phyloP scores from a whole-genome alignment of 306 rosid species.

The Lathyrus aphaca region DNA sequence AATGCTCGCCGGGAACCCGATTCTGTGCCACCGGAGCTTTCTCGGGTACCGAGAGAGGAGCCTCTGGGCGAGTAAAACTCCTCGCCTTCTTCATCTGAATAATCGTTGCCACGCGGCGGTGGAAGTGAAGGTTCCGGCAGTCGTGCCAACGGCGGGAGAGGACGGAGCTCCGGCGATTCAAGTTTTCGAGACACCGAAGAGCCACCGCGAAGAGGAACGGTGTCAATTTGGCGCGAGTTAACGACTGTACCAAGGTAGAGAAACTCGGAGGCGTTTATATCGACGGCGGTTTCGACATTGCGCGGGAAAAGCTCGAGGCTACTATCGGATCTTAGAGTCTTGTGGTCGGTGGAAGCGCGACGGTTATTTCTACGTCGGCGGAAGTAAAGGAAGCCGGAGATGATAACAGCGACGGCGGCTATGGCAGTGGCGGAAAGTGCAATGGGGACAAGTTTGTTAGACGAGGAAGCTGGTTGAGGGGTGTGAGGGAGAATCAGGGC shows the following conservation, averaged over 20 bases:
- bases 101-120: neutral
- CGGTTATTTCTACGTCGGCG: conserved; percentile 53
- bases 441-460: conserved; percentile 57
- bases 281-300: conserved; percentile 41
- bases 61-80: conserved; percentile 90
- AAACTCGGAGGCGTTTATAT: conserved; percentile 60
- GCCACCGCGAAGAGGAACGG: neutral
- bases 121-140: conserved; percentile 5
- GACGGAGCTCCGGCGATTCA: conserved; percentile 69
- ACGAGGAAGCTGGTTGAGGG: conserved; percentile 42
- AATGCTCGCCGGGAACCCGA: conserved; percentile 63
- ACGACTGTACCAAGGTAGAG: conserved; percentile 85
- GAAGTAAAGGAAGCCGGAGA: conserved; percentile 52
- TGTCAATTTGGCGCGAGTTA: conserved; percentile 53
- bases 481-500: conserved; percentile 71
- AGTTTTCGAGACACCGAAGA: conserved; percentile 45
- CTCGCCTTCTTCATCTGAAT: conserved; percentile 67
- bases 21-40: conserved; percentile 53
- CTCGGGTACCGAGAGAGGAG: conserved; percentile 57
- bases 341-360: conserved; percentile 43
- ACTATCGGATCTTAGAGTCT: conserved; percentile 63
- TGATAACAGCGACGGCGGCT: conserved; percentile 28
- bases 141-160: conserved; percentile 60
- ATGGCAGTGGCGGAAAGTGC: conserved; percentile 53
- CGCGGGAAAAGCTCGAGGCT: conserved; percentile 48